These are phyloP conservation scores for Populus nigra DNA, from an alignment of 345 rosid genomes.

Conservation along the genomic window DNA sequence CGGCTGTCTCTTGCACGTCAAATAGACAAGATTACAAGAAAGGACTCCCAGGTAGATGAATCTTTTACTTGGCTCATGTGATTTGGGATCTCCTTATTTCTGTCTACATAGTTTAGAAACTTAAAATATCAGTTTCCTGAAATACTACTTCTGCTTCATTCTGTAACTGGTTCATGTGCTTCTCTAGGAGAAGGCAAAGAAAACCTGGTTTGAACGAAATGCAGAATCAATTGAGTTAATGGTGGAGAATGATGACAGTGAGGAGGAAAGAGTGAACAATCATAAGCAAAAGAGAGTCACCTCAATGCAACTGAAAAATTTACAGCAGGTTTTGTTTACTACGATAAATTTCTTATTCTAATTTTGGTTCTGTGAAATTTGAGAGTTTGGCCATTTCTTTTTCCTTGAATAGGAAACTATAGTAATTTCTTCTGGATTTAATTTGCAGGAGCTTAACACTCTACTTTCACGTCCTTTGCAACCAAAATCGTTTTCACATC, in stretches of 20 bases:
- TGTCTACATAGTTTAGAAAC: neutral
- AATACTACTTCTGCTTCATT: neutral
- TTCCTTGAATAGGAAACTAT: neutral
- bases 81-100: neutral
- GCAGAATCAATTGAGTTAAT: constrained; percentile 72
- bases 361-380: neutral
- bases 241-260: constrained; percentile 75
- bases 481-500: constrained; percentile 79
- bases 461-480: constrained; percentile 72
- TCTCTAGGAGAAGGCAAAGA: constrained; percentile 69
- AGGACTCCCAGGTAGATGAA: constrained; percentile 70
- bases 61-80: neutral
- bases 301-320: constrained; percentile 18
- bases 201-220: constrained; percentile 77
- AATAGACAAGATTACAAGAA: constrained; percentile 69
- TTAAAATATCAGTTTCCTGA: neutral
- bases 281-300: constrained; percentile 41
- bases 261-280: constrained; percentile 74
- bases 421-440: constrained; percentile 13
- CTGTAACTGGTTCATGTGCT: neutral
- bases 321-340: constrained; percentile 54
- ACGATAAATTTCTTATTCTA: neutral
- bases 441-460: constrained; percentile 64
- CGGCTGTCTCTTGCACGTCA: constrained; percentile 88
- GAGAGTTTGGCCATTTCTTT: neutral